Conservation (phyloP, 345 rosid genomes). For the Luvunga scandens region DNA sequence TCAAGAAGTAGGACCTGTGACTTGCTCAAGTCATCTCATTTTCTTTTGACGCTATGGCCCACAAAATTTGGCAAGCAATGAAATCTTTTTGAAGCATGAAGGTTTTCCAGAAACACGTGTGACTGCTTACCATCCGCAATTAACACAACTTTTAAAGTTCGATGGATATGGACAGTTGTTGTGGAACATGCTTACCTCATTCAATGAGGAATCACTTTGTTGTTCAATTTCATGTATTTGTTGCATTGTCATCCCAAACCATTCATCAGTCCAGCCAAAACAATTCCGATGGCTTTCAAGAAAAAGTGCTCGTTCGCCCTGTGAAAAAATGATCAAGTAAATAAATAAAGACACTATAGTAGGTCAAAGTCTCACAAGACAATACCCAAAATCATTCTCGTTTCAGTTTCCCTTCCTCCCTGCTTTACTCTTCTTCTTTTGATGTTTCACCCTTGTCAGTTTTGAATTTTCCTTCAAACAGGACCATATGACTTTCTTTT, state of each 20-base stretch:
- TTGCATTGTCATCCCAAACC: slow-evolving; percentile 60
- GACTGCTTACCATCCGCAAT: not conserved
- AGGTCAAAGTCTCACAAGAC: not conserved
- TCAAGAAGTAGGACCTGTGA: not conserved
- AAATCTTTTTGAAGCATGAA: not conserved
- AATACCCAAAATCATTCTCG: not conserved
- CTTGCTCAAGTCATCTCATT: not conserved
- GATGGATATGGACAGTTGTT: not conserved
- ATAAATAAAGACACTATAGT: not conserved
- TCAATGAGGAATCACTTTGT: slow-evolving; percentile 29
- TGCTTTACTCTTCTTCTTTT: not conserved
- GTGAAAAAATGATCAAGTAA: slow-evolving; percentile 1
- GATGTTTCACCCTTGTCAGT: not conserved
- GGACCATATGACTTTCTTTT: not conserved
- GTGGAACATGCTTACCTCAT: slow-evolving; percentile 33
- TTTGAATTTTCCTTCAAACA: not conserved
- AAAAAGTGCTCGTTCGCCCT: slow-evolving; percentile 73
- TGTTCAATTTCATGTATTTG: slow-evolving; percentile 48
- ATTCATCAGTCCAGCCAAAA: slow-evolving; percentile 70
- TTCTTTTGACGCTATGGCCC: not conserved
- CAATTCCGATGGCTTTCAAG: slow-evolving; percentile 57
- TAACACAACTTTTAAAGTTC: not conserved
- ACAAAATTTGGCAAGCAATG: not conserved
- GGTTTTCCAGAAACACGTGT: not conserved
- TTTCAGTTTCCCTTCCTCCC: not conserved